These are phyloP conservation scores for Parmelia sp. DNA, from an alignment of 495 filamentous ascomycete genomes.

Conservation along the genomic window DNA sequence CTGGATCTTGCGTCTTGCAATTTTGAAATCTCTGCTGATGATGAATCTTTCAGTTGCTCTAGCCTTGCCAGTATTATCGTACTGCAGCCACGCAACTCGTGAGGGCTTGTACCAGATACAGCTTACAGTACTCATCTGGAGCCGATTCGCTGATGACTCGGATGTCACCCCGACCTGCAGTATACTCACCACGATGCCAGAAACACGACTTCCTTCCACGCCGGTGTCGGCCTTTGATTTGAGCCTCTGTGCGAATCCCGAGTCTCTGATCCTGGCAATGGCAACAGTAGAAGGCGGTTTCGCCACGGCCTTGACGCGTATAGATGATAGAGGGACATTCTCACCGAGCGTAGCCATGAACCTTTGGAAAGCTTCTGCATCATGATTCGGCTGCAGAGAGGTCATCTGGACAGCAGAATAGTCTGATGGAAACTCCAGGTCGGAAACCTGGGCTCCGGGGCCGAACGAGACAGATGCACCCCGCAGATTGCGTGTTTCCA, in stretches of 20 bases:
- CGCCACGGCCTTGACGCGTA: not conserved
- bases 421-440: constrained; percentile 15
- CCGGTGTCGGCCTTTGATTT: not conserved
- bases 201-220: not conserved
- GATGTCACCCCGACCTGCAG: not conserved
- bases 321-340: constrained; percentile 6
- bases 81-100: constrained; percentile 11
- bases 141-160: constrained; percentile 2
- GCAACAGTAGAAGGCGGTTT: not conserved
- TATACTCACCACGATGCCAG: not conserved
- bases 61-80: constrained; percentile 1
- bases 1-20: constrained; percentile 12
- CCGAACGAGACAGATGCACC: constrained; percentile 20
- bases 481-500: constrained; percentile 3
- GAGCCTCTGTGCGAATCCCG: not conserved
- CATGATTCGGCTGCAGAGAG: not conserved
- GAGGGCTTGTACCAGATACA: constrained; percentile 23
- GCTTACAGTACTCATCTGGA: constrained; percentile 13
- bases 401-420: constrained; percentile 6
- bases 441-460: constrained; percentile 15
- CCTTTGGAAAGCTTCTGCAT: not conserved
- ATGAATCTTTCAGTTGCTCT: not conserved
- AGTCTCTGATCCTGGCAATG: constrained; percentile 8
- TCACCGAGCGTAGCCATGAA: constrained; percentile 2
- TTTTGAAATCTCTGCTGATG: not conserved